phyloP scores from a whole-genome alignment of 805 yeast species.

The Wickerhamiella kurtzmanii region DNA sequence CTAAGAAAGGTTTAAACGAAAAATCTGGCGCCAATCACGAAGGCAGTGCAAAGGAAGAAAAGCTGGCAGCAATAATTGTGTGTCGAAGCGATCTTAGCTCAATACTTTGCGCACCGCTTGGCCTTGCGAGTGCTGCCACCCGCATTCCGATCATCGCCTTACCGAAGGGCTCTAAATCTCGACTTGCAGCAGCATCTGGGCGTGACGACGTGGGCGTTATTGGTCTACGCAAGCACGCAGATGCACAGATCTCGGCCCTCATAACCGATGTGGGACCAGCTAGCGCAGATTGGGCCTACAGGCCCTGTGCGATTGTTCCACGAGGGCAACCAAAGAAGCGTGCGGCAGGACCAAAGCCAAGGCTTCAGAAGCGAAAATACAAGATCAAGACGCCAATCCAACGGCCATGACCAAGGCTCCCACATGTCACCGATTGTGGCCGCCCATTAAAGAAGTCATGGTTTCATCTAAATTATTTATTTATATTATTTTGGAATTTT shows the following conservation, averaged over 20 bases:
- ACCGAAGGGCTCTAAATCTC: slow-evolving; percentile 9
- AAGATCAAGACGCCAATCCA: not conserved
- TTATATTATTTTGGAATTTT: too few relatives aligned
- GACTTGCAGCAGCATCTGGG: slow-evolving; percentile 5
- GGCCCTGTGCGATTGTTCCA: slow-evolving; percentile 1
- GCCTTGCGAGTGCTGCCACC: slow-evolving; percentile 15
- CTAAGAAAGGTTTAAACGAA: too few relatives aligned
- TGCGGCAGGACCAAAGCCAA: not conserved
- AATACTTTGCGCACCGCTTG: slow-evolving; percentile 12
- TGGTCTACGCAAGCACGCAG: slow-evolving; percentile 5
- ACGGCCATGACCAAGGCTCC: not conserved
- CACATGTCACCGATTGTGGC: too few relatives aligned
- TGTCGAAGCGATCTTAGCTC: slow-evolving; percentile 15
- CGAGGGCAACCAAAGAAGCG: not conserved
- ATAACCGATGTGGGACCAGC: slow-evolving; percentile 9
- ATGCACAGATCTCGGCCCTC: slow-evolving; percentile 1
- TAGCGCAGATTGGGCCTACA: slow-evolving; percentile 14
- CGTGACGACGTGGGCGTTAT: slow-evolving; percentile 7
- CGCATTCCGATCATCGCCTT: slow-evolving; percentile 12
- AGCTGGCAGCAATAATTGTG: slow-evolving; percentile 12
- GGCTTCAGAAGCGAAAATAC: not conserved
- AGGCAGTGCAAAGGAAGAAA: not conserved
- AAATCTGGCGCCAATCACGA: too few relatives aligned
- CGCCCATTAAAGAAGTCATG: too few relatives aligned
- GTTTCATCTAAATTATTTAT: too few relatives aligned